Evolutionary conservation across 495 filamentous ascomycete species (phyloP).

Genomic region (Neurospora africana): DNA sequence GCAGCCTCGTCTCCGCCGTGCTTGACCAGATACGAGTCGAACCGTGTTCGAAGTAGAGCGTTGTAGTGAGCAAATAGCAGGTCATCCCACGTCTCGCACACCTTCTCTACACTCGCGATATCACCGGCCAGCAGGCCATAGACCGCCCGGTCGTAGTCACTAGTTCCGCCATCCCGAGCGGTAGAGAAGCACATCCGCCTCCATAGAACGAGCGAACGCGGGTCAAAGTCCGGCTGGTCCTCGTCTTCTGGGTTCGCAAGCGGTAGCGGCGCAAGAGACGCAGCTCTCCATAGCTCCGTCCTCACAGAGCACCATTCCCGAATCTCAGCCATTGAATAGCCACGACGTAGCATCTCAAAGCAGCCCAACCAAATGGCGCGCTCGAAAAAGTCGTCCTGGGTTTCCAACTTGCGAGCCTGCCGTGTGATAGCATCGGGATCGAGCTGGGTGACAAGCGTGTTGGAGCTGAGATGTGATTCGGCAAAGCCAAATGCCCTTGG

Average conservation of each 20-base stretch:
- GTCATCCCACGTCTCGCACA: conserved; percentile 80
- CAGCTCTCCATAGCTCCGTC: conserved; percentile 77
- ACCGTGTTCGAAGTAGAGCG: conserved; percentile 58
- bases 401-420: conserved; percentile 61
- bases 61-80: conserved; percentile 87
- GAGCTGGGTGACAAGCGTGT: conserved; percentile 70
- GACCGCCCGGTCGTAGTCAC: conserved; percentile 76
- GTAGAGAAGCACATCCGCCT: conserved; percentile 70
- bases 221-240: conserved; percentile 27
- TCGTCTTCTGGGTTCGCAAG: conserved; percentile 33
- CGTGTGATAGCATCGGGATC: conserved; percentile 84
- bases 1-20: conserved; percentile 33
- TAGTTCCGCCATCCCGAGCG: conserved; percentile 53
- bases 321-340: conserved; percentile 58
- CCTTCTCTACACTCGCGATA: conserved; percentile 58
- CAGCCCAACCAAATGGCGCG: conserved; percentile 76
- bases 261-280: conserved; percentile 48
- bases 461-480: conserved; percentile 47
- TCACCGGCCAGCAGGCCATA: conserved; percentile 84
- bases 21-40: conserved; percentile 48
- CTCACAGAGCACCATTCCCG: conserved; percentile 69
- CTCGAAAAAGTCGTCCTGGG: conserved; percentile 76
- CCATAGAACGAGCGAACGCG: conserved; percentile 55
- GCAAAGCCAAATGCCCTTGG: conserved; percentile 45
- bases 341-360: conserved; percentile 79